A percentile compares a stretch with the other conserved stretches of the same genome.
phyloP scores from a whole-genome alignment of 2,329 filamentous ascomycete genomes.

The Pseudogymnoascus sp. region DNA sequence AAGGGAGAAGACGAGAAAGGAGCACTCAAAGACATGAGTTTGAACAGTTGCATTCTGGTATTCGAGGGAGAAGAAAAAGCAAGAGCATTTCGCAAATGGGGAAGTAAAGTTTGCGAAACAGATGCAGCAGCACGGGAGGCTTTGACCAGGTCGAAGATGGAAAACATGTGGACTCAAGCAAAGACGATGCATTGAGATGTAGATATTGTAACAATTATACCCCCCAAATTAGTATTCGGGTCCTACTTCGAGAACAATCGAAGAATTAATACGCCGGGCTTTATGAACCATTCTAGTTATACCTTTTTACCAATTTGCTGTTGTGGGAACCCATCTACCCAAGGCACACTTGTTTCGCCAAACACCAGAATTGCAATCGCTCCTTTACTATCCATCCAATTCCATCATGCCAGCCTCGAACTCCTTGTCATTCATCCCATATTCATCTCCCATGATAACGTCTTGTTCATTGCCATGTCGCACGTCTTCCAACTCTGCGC shows the following conservation, averaged over 20 bases:
- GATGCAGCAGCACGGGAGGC: slow-evolving; percentile 81
- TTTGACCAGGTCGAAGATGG: slow-evolving; percentile 75
- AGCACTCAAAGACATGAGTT: slow-evolving; percentile 69
- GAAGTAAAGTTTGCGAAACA: slow-evolving; percentile 84
- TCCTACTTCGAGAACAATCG: neutral
- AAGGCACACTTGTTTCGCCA: neutral
- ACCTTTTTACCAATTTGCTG: neutral
- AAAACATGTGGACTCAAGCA: slow-evolving; percentile 88
- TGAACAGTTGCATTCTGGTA: slow-evolving; percentile 74
- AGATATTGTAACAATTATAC: slow-evolving; percentile 8
- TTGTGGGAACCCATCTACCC: neutral
- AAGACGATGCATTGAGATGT: slow-evolving; percentile 45
- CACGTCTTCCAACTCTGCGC: slow-evolving; percentile 29
- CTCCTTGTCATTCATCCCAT: slow-evolving; percentile 29
- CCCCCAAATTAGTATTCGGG: neutral
- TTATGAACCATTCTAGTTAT: slow-evolving; percentile 16
- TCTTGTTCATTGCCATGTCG: slow-evolving; percentile 19
- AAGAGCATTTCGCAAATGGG: slow-evolving; percentile 78
- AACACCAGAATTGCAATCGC: slow-evolving; percentile 1
- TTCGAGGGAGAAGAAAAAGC: slow-evolving; percentile 87
- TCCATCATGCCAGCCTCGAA: slow-evolving; percentile 52
- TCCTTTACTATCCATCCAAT: slow-evolving; percentile 17
- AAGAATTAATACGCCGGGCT: slow-evolving; percentile 5
- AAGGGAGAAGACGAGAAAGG: slow-evolving; percentile 71
- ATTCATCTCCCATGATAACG: slow-evolving; percentile 22